Percentiles rank a stretch among this genome's conserved stretches.
These are phyloP conservation scores for Silybum marianum DNA, from an alignment of 129 eudicot genomes.

Conservation along the genomic window DNA sequence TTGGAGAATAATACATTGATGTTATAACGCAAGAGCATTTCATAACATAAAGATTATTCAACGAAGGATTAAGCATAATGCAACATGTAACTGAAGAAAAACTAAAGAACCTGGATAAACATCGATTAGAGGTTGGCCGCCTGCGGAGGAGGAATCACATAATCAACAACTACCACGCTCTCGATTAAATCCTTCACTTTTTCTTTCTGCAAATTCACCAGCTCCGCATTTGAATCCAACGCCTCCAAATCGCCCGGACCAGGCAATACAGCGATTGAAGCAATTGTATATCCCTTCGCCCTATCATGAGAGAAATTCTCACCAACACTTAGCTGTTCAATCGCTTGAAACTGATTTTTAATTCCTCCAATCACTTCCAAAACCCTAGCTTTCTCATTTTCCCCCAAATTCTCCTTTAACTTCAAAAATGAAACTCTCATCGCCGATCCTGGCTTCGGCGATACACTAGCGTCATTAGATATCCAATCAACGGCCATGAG, in stretches of 20 bases:
- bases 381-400: constrained; percentile 46
- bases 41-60: background rate
- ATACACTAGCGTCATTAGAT: constrained; percentile 37
- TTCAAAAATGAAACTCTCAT: constrained; percentile 59
- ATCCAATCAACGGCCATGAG: constrained; percentile 84
- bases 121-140: constrained; percentile 44
- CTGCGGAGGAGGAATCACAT: constrained; percentile 46
- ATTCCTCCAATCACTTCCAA: constrained; percentile 54
- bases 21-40: background rate
- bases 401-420: constrained; percentile 55
- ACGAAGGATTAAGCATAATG: background rate
- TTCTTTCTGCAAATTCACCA: constrained; percentile 50
- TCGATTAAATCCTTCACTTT: constrained; percentile 58
- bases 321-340: constrained; percentile 59
- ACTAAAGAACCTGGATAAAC: background rate
- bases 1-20: background rate
- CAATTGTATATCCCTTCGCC: constrained; percentile 73
- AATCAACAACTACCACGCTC: constrained; percentile 59
- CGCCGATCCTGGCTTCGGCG: constrained; percentile 56
- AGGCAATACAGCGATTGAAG: constrained; percentile 54
- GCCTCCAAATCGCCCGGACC: constrained; percentile 56
- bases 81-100: background rate
- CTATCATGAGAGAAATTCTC: constrained; percentile 79
- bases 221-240: constrained; percentile 42
- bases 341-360: constrained; percentile 39